Base-by-base conservation (phyloP, 2,329 filamentous ascomycete species). In the Nemania sp. region DNA sequence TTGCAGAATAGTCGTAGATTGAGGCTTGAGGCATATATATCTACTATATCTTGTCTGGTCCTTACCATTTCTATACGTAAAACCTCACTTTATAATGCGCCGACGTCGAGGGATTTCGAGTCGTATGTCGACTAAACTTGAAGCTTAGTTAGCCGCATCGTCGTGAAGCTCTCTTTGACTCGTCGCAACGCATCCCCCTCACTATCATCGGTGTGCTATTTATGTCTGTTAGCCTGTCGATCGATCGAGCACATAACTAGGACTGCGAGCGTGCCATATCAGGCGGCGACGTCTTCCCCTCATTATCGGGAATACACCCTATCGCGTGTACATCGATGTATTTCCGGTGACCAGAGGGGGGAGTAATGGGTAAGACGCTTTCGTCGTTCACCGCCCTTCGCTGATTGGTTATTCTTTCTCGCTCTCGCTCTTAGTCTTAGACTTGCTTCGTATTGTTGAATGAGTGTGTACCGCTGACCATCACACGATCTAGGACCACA, bases 341-440 rank as follows among this genome's bases (percentile, higher is more conserved):
- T 62, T 27, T 35, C 35, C 20, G 43, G 49, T 62, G 29, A 66
- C 15, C 11, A 32, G 55, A 29, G 29, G 55, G 60, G 38, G 49
- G 64, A 43, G 11, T 24, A 35, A 27, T 32, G 51, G 41, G 47
- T 64, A 52, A 35, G 52, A 47, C 35, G 8, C n/a, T 41, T n/a
- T 51, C 41, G n/a, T 13, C 11, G 8, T n/a, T 45, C 6, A n/a
- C 29, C 20, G 18, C 5, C 29, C 18, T 18, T 8, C 10, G 41
- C 27, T 4, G 10, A 35, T 35, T 5, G 32, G 11, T 35, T n/a
- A n/a, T n/a, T n/a, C 32, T 11, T 35, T 7, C 32, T 7, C 38
- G 11, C 38, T 4, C 38, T 41, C 38, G 18, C 38, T 41, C 38
- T 15, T 15, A 18, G 38, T 41, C 15, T 41, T n/a, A n/a, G 38